Percentiles rank a stretch among this genome's conserved stretches.
These are phyloP conservation scores for Eucalyptus globulus DNA, from an alignment of 345 rosid species.

Conservation along the genomic window DNA sequence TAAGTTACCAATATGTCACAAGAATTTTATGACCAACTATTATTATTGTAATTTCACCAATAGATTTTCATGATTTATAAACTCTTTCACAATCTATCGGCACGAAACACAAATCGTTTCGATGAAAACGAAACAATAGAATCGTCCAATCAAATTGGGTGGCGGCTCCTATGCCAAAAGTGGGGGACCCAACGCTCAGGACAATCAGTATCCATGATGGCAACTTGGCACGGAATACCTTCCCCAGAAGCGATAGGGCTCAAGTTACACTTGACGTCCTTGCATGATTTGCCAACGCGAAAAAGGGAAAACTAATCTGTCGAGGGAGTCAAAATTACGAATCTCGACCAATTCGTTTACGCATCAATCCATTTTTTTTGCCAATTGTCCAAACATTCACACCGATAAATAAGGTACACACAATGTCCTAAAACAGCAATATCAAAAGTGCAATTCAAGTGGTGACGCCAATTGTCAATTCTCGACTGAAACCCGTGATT, in stretches of 20 bases:
- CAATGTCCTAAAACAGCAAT: neutral
- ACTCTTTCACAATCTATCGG: neutral
- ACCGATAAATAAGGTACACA: neutral
- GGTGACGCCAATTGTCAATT: neutral
- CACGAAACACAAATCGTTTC: neutral
- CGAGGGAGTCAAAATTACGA: neutral
- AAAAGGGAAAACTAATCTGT: neutral
- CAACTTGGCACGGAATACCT: neutral
- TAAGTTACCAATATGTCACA: neutral
- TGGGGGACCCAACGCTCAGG: neutral
- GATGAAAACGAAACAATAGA: neutral
- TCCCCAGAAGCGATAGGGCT: neutral
- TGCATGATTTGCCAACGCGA: neutral
- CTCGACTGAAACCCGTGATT: neutral
- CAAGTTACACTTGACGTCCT: neutral
- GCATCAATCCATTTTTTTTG: neutral
- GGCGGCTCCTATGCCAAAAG: neutral
- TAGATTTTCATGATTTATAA: neutral
- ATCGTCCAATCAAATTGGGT: neutral
- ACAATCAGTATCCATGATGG: neutral
- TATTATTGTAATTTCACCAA: neutral
- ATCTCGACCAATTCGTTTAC: neutral
- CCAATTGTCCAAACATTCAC: neutral
- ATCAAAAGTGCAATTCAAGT: neutral
- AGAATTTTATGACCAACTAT: neutral